Evolutionary conservation across 805 yeast genomes (phyloP).

Genomic region (Wickerhamiella azyma): DNA sequence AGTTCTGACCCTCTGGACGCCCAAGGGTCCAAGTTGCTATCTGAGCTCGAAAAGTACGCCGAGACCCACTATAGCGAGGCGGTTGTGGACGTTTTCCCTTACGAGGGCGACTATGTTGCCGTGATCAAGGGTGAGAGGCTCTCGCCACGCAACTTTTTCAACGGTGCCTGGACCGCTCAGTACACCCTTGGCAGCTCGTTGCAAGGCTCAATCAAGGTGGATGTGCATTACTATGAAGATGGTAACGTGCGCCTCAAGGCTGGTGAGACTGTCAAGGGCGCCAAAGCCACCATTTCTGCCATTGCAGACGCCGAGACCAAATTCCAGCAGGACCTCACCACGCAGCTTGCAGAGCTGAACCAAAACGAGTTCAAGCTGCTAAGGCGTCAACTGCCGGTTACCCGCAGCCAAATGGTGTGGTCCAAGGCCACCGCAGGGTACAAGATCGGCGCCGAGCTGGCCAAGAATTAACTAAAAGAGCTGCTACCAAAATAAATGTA

Average conservation of each 20-base stretch:
- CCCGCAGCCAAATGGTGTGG: constrained; percentile 88
- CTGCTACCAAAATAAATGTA: constrained; percentile 32
- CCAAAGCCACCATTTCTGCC: constrained; percentile 23
- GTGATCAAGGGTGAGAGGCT: constrained; percentile 58
- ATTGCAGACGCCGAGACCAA: constrained; percentile 40
- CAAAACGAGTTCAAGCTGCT: constrained; percentile 69
- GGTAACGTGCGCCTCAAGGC: constrained; percentile 79
- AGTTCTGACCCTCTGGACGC: constrained; percentile 2
- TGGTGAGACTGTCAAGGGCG: constrained; percentile 20
- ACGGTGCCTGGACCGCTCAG: constrained; percentile 74
- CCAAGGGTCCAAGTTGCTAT: constrained; percentile 12
- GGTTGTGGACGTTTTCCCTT: constrained; percentile 31
- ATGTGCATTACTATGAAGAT: constrained; percentile 88
- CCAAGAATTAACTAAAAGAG: constrained; percentile 6
- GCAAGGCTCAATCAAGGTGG: constrained; percentile 45
- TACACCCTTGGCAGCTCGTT: constrained; percentile 35
- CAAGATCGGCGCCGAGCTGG: constrained; percentile 45
- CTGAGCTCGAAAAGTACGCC: constrained; percentile 37
- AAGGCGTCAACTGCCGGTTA: constrained; percentile 84
- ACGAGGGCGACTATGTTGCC: constrained; percentile 28
- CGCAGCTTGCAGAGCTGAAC: constrained; percentile 56
- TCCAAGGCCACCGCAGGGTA: constrained; percentile 85
- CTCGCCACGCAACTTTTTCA: constrained; percentile 69
- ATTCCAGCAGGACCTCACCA: constrained; percentile 46
- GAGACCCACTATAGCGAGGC: constrained; percentile 51